A percentile compares a stretch with the other conserved stretches of the same genome.
Conservation (phyloP, 2,329 filamentous ascomycete genomes). For the Colletotrichum gigasporum region DNA sequence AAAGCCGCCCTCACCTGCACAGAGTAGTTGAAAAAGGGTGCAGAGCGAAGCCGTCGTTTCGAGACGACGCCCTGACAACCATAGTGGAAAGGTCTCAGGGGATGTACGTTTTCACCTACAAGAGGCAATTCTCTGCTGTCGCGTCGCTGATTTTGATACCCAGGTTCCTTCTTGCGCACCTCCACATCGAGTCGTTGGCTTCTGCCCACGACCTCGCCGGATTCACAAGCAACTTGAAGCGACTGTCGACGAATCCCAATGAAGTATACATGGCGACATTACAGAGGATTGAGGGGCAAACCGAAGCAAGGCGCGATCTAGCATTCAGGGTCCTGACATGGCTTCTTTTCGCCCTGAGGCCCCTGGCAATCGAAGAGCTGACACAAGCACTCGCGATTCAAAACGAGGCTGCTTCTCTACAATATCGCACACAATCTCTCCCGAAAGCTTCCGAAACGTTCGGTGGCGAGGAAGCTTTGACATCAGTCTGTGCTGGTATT, state of each 20-base stretch:
- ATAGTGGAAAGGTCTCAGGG: conserved; percentile 5
- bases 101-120: not conserved
- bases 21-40: not conserved
- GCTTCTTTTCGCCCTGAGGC: not conserved
- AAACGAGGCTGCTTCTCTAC: too few species aligned
- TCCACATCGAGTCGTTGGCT: conserved; percentile 5
- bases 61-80: not conserved
- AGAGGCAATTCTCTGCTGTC: too few species aligned
- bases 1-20: not conserved
- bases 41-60: not conserved
- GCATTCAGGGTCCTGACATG: conserved; percentile 3
- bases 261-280: not conserved
- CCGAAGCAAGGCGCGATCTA: not conserved
- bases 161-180: conserved; percentile 14
- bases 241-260: not conserved
- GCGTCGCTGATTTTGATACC: not conserved
- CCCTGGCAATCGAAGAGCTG: conserved; percentile 4
- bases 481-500: conserved; percentile 9
- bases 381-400: conserved; percentile 3
- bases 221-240: not conserved
- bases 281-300: not conserved
- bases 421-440: not conserved
- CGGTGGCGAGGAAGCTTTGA: not conserved
- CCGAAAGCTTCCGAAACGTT: not conserved
- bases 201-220: not conserved